Percentiles rank a stretch among this genome's conserved stretches.
These are phyloP conservation scores for Hypoxylon sp. DNA, from an alignment of 2,329 filamentous ascomycete genomes.

Conservation along the genomic window DNA sequence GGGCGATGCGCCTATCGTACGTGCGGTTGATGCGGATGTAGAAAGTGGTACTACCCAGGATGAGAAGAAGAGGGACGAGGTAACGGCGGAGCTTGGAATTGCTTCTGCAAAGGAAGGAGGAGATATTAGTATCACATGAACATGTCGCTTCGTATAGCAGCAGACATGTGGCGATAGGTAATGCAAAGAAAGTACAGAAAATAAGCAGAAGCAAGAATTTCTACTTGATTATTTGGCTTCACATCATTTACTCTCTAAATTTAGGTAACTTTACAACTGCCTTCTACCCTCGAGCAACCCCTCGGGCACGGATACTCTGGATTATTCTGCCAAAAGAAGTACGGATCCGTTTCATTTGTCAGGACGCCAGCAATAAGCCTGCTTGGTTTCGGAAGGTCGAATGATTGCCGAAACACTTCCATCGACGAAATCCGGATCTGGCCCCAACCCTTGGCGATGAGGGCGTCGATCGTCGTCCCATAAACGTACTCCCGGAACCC, in stretches of 20 bases:
- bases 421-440: slow-evolving; percentile 64
- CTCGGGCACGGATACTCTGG: slow-evolving; percentile 30
- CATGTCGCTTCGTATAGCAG: neutral
- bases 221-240: neutral
- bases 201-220: neutral
- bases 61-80: slow-evolving; percentile 27
- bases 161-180: neutral
- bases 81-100: neutral
- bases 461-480: slow-evolving; percentile 64
- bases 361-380: slow-evolving; percentile 63
- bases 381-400: slow-evolving; percentile 53
- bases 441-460: slow-evolving; percentile 65
- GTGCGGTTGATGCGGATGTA: slow-evolving; percentile 34
- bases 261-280: slow-evolving; percentile 25
- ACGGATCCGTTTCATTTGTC: slow-evolving; percentile 67
- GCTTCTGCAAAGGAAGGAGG: slow-evolving; percentile 2
- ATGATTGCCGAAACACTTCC: slow-evolving; percentile 63
- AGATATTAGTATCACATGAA: slow-evolving; percentile 2
- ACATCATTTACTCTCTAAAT: neutral
- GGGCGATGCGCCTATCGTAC: slow-evolving; percentile 34
- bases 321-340: slow-evolving; percentile 70
- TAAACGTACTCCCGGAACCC: slow-evolving; percentile 70
- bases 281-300: slow-evolving; percentile 34
- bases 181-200: neutral
- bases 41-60: slow-evolving; percentile 19